Conservation (phyloP, 139 green algal genomes). For the Picochlorum sp. region DNA sequence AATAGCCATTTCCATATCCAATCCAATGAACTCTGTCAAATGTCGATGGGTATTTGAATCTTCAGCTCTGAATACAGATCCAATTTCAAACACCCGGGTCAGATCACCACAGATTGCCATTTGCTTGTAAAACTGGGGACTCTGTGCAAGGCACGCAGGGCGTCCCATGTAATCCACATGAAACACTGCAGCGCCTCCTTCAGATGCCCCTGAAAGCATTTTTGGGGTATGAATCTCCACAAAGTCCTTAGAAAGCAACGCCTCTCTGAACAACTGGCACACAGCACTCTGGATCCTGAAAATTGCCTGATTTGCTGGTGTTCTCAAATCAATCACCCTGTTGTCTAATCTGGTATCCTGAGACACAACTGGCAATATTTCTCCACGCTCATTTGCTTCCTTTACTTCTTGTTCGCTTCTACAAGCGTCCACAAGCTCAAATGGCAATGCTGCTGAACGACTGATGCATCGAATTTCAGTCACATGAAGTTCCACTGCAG, state of each 20-base stretch:
- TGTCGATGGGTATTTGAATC: slow-evolving; percentile 95
- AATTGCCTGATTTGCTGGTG: slow-evolving; percentile 95
- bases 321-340: slow-evolving; percentile 88
- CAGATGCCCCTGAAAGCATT: slow-evolving; percentile 70
- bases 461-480: slow-evolving; percentile 47
- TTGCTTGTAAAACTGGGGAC: slow-evolving; percentile 96
- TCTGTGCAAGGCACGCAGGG: slow-evolving; percentile 88
- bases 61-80: slow-evolving; percentile 94
- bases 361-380: slow-evolving; percentile 62
- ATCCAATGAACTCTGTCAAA: slow-evolving; percentile 97
- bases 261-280: slow-evolving; percentile 75
- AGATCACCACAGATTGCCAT: slow-evolving; percentile 95
- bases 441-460: slow-evolving; percentile 65
- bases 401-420: slow-evolving; percentile 35
- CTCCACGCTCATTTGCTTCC: slow-evolving; percentile 35
- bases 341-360: slow-evolving; percentile 90
- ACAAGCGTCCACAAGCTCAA: slow-evolving; percentile 72
- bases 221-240: slow-evolving; percentile 98
- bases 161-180: slow-evolving; percentile 89
- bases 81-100: slow-evolving; percentile 91
- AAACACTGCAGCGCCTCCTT: slow-evolving; percentile 92
- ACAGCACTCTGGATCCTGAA: slow-evolving; percentile 88
- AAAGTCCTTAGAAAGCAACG: slow-evolving; percentile 65
- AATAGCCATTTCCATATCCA: slow-evolving; percentile 98
- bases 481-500: slow-evolving; percentile 75